phyloP scores from a whole-genome alignment of 495 filamentous ascomycete species.

The Usnea hakonensis region DNA sequence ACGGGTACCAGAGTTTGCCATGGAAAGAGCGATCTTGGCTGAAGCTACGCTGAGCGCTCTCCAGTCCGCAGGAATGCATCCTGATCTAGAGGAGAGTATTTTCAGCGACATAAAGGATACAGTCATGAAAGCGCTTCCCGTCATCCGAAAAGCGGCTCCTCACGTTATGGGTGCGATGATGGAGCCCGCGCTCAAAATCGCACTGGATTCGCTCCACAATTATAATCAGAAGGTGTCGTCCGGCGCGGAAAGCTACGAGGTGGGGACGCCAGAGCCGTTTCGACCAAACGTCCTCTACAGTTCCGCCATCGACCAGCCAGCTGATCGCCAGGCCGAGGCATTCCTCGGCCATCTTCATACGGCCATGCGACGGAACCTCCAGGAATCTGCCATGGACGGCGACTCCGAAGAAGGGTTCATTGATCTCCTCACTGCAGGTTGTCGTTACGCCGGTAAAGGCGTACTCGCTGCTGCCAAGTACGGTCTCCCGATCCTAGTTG shows the following conservation, averaged over 20 bases:
- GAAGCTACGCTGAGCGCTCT: conserved; percentile 28
- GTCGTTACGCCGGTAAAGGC: conserved; percentile 22
- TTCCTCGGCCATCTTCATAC: conserved; percentile 18
- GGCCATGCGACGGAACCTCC: conserved; percentile 13
- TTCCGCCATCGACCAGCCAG: conserved; percentile 18
- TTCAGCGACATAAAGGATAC: conserved; percentile 21
- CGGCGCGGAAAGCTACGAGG: conserved; percentile 19
- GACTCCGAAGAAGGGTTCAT: conserved; percentile 26
- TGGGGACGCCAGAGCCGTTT: background rate
- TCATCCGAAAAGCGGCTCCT: conserved; percentile 20
- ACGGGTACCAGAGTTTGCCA: conserved; percentile 12
- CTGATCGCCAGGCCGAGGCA: conserved; percentile 18
- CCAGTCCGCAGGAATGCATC: conserved; percentile 8
- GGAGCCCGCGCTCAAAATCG: conserved; percentile 22
- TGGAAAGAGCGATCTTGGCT: conserved; percentile 31
- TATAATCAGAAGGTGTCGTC: conserved; percentile 17
- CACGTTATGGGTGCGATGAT: conserved; percentile 22
- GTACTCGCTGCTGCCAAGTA: conserved; percentile 20
- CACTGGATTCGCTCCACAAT: conserved; percentile 19
- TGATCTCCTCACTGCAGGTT: conserved; percentile 25
- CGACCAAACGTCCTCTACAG: conserved; percentile 9
- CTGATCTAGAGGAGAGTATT: conserved; percentile 20
- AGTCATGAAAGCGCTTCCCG: conserved; percentile 16
- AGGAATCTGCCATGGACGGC: conserved; percentile 19
- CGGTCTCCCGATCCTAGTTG: conserved; percentile 19